Base-by-base conservation (phyloP, 345 rosid genomes). In the Chamaenerion angustifolium region DNA sequence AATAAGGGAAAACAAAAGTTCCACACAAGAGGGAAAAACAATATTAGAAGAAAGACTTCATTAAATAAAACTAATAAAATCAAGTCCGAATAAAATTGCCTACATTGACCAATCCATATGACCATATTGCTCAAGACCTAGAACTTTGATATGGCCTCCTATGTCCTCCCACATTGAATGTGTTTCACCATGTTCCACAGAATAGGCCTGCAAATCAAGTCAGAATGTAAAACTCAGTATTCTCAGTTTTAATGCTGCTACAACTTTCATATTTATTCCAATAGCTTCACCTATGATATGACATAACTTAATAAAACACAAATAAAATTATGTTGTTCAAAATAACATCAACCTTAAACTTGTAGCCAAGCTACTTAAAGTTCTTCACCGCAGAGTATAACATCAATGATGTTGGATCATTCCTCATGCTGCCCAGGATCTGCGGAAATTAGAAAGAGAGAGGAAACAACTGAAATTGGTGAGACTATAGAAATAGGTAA, bases 91-190 rank as follows among this genome's bases (percentile, higher is more conserved):
- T 12, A 19, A 42, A 41, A 31, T 25, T 23, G 6, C 83, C 23
- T 76, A 85, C 97, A 75, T 70, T 59, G 88, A 76, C 95, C 97
- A 88, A 71, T 88, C 97, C 71, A 76, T 14, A 50, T 52, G 76
- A 48, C 67, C 73, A 68, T 57, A 60, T 64, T 61, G 75, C 51
- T 73, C 71, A 19, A 64, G 61, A 59, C 66, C 76, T 52, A 82
- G 66, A 60, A 72, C 11, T 62, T 74, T 76, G 52, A 80, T 63
- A 40, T 54, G 78, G 48, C 71, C 71, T 52, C 69, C 69, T 60
- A 82, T 54, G 49, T 73, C 68, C 71, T 81, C 82, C 93, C 89
- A 85, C 54, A 69, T 41, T 54, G 81, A 60, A 44, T 40, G 67
- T 47, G 83, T 73, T 62, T 78, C 51, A 16, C 93, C 85, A 69